Base-by-base conservation (phyloP, 306 rosid species). In the Psophocarpus tetragonolobus region DNA sequence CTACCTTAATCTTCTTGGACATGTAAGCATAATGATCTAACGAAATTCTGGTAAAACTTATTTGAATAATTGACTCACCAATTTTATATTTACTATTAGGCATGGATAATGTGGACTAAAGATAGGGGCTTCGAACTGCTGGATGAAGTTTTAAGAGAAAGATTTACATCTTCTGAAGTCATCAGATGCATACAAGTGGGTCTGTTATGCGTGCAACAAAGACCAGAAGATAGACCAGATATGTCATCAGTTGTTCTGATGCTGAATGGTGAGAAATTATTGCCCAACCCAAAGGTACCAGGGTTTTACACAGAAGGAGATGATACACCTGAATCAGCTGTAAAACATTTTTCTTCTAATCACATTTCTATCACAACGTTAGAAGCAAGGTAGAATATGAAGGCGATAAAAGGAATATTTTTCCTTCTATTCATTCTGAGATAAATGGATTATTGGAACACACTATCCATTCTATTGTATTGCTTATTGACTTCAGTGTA, bases 21-120 rank as follows among this genome's bases (percentile, higher is more conserved):
- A 66, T 76, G 74, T 76, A 45, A 75, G 62, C 32, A 12, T 3
- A 12, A 74, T 11, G 4, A 18, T 3, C 0, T 14, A 45, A 15
- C 51, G 3, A 13, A 0, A 45, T 3, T 15, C 6, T 45, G 51
- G 18, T 13, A 45, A 3, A 1, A 45, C 18, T 0, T 45, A 3
- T 14, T 42, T 47, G 13, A 47, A n/a, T 47, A 0, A 21, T 47
- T n/a, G 0, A 47, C 2, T 47, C 8, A 11, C 54, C 2, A 47
- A 1, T 47, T 47, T 30, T 2, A 74, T 27, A n/a, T 20, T 8
- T 30, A 0, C 41, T 2, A 17, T 8, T 32, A 79, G 83, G 83
- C 78, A 71, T 79, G 78, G 83, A 62, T 41, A 41, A 13, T 71
- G 0, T 80, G 83, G 78, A 80, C 17, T 48, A 58, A 48, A 71